Percentiles rank a stretch among this genome's conserved stretches.
Evolutionary conservation across 352 stramenopile genomes (phyloP).

Genomic region (Aphanomyces cochlioides): DNA sequence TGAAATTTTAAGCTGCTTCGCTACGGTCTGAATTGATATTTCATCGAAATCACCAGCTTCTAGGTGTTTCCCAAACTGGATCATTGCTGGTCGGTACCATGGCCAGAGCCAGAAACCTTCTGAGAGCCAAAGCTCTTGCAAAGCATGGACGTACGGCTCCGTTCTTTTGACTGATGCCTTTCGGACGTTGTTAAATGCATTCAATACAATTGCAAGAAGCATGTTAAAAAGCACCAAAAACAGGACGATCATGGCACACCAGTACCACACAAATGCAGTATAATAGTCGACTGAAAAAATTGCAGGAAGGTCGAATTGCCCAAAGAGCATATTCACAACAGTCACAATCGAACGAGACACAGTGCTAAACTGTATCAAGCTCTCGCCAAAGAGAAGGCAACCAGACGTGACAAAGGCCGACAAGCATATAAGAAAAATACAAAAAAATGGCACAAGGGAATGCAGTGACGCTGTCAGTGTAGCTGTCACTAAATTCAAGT

Average conservation of each 20-base stretch:
- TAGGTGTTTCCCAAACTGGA: no score
- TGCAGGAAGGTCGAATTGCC: constrained; percentile 51
- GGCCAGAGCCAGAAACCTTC: no score
- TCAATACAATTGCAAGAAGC: constrained; percentile 66
- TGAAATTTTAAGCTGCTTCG: no score
- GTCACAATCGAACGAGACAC: constrained; percentile 44
- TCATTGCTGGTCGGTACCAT: no score
- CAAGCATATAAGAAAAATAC: constrained; percentile 57
- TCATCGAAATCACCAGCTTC: no score
- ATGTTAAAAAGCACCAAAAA: constrained; percentile 66
- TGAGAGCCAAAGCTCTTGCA: no score
- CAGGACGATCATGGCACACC: constrained; percentile 59
- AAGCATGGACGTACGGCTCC: no score
- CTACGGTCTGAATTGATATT: no score
- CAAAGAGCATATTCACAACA: constrained; percentile 67
- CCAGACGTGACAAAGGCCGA: constrained; percentile 50
- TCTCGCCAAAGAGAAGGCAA: constrained; percentile 53
- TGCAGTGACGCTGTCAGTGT: constrained; percentile 50
- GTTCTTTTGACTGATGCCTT: no score
- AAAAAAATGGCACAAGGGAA: constrained; percentile 51
- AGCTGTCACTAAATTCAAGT: constrained; percentile 51
- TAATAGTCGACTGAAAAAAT: constrained; percentile 45
- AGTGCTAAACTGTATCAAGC: constrained; percentile 47
- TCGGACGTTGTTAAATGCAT: constrained; percentile 51
- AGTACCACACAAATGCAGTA: constrained; percentile 60